Evolutionary conservation across 495 filamentous ascomycete species (phyloP).

Genomic region (Pyronema omphalodes): DNA sequence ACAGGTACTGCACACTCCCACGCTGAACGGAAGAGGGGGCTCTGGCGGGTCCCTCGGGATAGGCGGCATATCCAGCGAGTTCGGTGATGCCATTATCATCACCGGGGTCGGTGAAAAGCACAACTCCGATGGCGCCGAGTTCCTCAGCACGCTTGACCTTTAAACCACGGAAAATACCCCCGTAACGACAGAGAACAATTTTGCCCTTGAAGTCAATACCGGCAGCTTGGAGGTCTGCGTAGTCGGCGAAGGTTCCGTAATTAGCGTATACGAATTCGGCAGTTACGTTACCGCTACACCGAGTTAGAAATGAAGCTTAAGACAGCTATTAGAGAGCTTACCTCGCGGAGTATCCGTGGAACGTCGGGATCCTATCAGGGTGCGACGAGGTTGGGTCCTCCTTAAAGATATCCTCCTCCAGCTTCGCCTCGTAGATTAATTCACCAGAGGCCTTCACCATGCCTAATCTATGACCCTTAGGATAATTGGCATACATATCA

Average conservation of each 20-base stretch:
- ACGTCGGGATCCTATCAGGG: slow-evolving; percentile 64
- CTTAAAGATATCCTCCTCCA: slow-evolving; percentile 69
- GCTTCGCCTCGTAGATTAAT: slow-evolving; percentile 7
- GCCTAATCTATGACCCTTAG: slow-evolving; percentile 57
- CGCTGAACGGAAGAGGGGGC: slow-evolving; percentile 80
- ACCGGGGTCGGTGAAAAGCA: slow-evolving; percentile 79
- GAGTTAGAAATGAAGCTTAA: neutral
- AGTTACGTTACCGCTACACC: slow-evolving; percentile 56
- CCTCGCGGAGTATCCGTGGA: slow-evolving; percentile 82
- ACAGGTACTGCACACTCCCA: slow-evolving; percentile 61
- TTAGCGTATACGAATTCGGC: slow-evolving; percentile 49
- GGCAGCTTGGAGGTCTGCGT: slow-evolving; percentile 58
- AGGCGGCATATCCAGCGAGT: slow-evolving; percentile 58
- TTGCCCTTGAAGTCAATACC: slow-evolving; percentile 65
- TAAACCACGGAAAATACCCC: slow-evolving; percentile 67
- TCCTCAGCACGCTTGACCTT: slow-evolving; percentile 90
- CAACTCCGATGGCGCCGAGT: slow-evolving; percentile 63
- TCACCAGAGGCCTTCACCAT: slow-evolving; percentile 39
- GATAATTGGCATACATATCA: slow-evolving; percentile 85
- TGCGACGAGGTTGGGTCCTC: slow-evolving; percentile 63
- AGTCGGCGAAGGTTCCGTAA: slow-evolving; percentile 61
- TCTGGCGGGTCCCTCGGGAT: slow-evolving; percentile 74
- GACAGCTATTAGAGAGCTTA: neutral
- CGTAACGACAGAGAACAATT: slow-evolving; percentile 54
- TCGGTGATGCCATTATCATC: slow-evolving; percentile 71